Evolutionary conservation across 169 alveolate genomes (phyloP), one percentile per base, ranked within the genome.

Genomic region (Amoebophrya sp.): DNA sequence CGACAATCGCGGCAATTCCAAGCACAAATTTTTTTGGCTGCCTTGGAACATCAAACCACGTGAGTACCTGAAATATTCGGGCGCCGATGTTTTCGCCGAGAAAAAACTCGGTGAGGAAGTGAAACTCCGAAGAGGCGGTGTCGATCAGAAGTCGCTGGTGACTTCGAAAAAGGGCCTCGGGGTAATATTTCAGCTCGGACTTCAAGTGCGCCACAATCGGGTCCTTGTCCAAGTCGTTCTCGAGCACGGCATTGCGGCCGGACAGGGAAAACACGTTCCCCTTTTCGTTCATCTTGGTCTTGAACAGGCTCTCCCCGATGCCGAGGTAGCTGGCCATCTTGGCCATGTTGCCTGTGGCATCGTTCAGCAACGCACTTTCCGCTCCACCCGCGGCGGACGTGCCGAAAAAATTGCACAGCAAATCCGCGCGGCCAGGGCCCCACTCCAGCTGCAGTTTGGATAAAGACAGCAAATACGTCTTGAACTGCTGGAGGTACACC

Each of bases 91-190:
- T 93, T 35, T 92, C 93, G 77, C 88, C 39, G 47, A 89, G 77
- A 53, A 93, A 93, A 89, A 93, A 93, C 41, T 89, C 94, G 10
- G 92, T 40, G n/a, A 93, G 91, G 66, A 93, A 93, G 0, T 89
- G 92, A 40, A 77, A 90, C 92, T 93, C 95, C 77, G 92, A 38
- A 7, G 94, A 90, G 0, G 94, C 94, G 12, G 95, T 93, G 89
- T 93, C 95, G 33, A 90, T 32, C 39, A 93, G 89, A 10, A 93
- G 92, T 90, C 89, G 90, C 91, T 93, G 95, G 89, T 93, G 94
- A 40, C 77, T 39, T 29, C 91, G 91, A 54, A 89, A 89, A 0
- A 89, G 39, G 39, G 40, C 40, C 38, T 89, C 91, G 77, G 91
- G 55, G 77, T 89, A 89, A 54, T 40, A 89, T 53, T 54, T 89